phyloP scores from a whole-genome alignment of 2,329 filamentous ascomycete species.

The Sporothrix pseudoabietina region DNA sequence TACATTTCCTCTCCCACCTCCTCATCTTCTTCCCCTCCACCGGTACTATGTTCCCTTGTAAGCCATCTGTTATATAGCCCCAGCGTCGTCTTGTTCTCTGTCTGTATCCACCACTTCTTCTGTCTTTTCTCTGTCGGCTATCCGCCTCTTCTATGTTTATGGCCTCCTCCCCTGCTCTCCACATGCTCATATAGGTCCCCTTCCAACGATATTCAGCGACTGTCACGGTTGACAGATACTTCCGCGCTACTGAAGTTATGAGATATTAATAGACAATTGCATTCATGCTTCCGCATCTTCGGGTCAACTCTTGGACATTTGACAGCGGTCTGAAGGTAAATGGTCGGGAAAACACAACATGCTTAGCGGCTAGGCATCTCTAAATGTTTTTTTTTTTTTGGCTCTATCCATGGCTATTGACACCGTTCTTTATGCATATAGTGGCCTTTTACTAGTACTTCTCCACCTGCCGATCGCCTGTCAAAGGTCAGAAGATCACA shows the following conservation, averaged over 20 bases:
- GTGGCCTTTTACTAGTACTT: neutral
- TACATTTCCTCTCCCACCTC: neutral
- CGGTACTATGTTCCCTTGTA: neutral
- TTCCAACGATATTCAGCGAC: neutral
- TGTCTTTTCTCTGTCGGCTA: neutral
- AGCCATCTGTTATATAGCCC: constrained; percentile 6
- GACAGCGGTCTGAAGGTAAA: neutral
- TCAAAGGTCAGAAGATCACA: neutral
- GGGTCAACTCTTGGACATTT: neutral
- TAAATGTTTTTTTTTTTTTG: neutral
- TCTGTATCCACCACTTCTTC: neutral
- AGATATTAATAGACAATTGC: constrained; percentile 20
- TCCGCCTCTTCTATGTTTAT: neutral
- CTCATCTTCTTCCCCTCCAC: neutral
- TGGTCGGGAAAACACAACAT: neutral
- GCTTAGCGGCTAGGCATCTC: constrained; percentile 7
- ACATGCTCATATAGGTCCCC: neutral
- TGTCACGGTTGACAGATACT: neutral
- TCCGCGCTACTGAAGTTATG: neutral
- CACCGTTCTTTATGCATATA: neutral
- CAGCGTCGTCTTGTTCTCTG: neutral
- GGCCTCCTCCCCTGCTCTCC: neutral
- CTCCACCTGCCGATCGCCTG: neutral
- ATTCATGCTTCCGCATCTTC: neutral
- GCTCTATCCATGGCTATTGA: neutral